Base-by-base conservation (phyloP, 2,329 filamentous ascomycete genomes). In the Hymenoscyphus occultus region DNA sequence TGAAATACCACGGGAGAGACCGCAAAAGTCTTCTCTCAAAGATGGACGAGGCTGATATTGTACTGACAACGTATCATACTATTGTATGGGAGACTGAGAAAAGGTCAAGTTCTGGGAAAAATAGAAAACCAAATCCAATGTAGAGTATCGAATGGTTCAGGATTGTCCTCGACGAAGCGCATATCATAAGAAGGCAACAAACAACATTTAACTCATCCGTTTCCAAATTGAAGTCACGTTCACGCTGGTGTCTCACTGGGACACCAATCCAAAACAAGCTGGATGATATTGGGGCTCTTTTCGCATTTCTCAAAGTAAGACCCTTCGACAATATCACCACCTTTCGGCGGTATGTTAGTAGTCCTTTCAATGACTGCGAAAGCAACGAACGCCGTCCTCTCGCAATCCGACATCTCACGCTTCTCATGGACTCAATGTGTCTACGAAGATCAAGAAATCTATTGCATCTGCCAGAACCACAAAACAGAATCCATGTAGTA, bases 61-160 rank as follows among this genome's bases (percentile, higher is more conserved):
- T 83, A 31, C 66, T 83, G 1, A 81, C 80, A 1, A 83, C 81
- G 0, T 84, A 83, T 65, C 77, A 79, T 40, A 83, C 80, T 0
- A 70, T 83, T 0, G 71, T 77, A 5, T 70, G 76, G 1, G 80
- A 83, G 40, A 71, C 68, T 42, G 59, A 61, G 0, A 67, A 64
- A 3, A 70, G 69, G 39, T 66, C 62, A 1, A 71, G 9, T 35
- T 35, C 35, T 35, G 35, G 35, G 35, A 35, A 35, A 35, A 35
- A 7, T 35, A 35, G 9, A 35, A 35, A 10, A 7, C 5, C 5
- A 5, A 35, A 70, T 40, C 59, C 69, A 0, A 68, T 81, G 2
- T 71, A 77, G 54, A 69, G 72, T 31, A 72, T 81, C 5, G 71
- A 72, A 2, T 83, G 80, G 79, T 80, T 76, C 66, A 71, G 78